Base-by-base conservation (phyloP, 768 basidiomycete genomes). In the Baorangia bicolor region DNA sequence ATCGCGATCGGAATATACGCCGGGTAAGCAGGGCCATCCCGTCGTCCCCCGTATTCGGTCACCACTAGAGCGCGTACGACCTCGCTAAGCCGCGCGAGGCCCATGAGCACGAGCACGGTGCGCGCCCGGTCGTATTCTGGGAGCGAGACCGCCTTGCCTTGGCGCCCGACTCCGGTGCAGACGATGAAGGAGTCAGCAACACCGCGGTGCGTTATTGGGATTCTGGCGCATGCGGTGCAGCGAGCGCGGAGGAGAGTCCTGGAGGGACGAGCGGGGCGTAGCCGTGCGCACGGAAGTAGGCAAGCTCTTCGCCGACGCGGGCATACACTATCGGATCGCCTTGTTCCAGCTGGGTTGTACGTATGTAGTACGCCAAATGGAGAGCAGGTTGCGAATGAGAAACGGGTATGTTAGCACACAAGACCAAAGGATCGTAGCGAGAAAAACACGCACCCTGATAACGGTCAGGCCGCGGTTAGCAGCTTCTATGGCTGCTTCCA, bases 281-380 rank as follows among this genome's bases (percentile, higher is more conserved):
- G 2, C 94, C 95, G 44, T 86, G 86, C 44, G 83, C 73, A 13
- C 95, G 86, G 81, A 98, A 96, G 74, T 89, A 93, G 21, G 96
- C 79, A 1, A 98, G 84, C 73, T 99, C 97, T 68, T 98, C 96
- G 30, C 95, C 95, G 0, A 89, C 89, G 23, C 97, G 86, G 4
- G 92, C 97, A 67, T 97, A 99, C 0, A 99, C 85, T 16, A 89
- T 87, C 12, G 97, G 97, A 69, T 99, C 97, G 13, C 97, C 97
- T 78, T 98, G 97, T 75, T 99, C 98, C 18, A 99, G 79, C 90
- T 93, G 47, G 21, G 41, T 40, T 2, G 3, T 7, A n/a, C 40
- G 27, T 3, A 9, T 16, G 21, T 51, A 21, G 50, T n/a, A 28
- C 4, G 18, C 21, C 30, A n/a, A 16, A 33, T 27, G 23, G n/a